A percentile compares a stretch with the other conserved stretches of the same genome.
Evolutionary conservation across 352 stramenopile species (phyloP).

Genomic region (Discostella stelligera): DNA sequence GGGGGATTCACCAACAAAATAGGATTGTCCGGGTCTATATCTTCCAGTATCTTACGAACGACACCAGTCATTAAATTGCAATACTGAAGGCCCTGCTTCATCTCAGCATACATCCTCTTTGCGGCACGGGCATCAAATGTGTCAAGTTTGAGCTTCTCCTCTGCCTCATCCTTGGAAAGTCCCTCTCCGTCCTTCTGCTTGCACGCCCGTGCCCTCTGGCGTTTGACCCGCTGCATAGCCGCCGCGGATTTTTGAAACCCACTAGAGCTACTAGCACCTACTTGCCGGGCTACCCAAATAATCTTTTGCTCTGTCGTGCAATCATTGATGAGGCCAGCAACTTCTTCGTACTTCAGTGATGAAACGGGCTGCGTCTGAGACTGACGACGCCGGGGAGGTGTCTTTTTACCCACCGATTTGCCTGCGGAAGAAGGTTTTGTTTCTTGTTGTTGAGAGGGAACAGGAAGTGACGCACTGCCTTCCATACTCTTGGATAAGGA

Average conservation of each 20-base stretch:
- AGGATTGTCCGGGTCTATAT: slow-evolving; percentile 63
- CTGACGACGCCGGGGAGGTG: slow-evolving; percentile 8
- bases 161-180: slow-evolving; percentile 8
- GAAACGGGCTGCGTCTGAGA: slow-evolving; percentile 15
- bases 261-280: slow-evolving; percentile 39
- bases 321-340: slow-evolving; percentile 20
- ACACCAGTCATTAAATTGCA: slow-evolving; percentile 66
- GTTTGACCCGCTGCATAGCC: slow-evolving; percentile 45
- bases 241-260: slow-evolving; percentile 42
- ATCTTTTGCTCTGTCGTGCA: slow-evolving; percentile 37
- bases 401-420: slow-evolving; percentile 26
- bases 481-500: not conserved
- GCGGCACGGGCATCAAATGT: slow-evolving; percentile 74
- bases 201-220: slow-evolving; percentile 25
- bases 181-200: slow-evolving; percentile 16
- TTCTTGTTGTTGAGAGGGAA: not conserved
- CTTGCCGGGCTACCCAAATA: slow-evolving; percentile 39
- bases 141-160: slow-evolving; percentile 60
- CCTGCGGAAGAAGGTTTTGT: slow-evolving; percentile 3
- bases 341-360: slow-evolving; percentile 34
- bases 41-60: slow-evolving; percentile 56
- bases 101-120: slow-evolving; percentile 75
- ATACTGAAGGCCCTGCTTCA: slow-evolving; percentile 68
- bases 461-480: not conserved
- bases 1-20: slow-evolving; percentile 20